Evolutionary conservation across 1,139 yeast species (phyloP).

Genomic region (Pichia terricola): DNA sequence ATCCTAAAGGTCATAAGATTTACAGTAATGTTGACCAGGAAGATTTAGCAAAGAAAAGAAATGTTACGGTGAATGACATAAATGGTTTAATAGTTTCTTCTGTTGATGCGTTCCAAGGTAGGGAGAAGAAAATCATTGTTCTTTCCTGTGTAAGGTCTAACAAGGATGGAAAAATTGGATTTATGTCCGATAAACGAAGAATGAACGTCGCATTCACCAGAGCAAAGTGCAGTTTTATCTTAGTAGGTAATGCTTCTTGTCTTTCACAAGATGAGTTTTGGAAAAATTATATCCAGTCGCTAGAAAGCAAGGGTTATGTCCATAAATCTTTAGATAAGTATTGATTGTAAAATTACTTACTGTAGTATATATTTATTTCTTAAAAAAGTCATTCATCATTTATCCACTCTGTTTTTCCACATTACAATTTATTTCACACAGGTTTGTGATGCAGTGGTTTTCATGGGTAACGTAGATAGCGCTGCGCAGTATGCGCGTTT

Average conservation of each 20-base stretch:
- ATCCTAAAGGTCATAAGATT: slow-evolving; percentile 41
- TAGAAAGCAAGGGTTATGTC: slow-evolving; percentile 11
- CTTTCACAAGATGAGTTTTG: slow-evolving; percentile 38
- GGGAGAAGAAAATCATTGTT: slow-evolving; percentile 83
- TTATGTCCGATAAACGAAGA: slow-evolving; percentile 79
- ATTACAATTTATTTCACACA: too few relatives aligned
- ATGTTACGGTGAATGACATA: slow-evolving; percentile 39
- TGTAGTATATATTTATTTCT: background rate
- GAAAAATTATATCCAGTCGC: slow-evolving; percentile 35
- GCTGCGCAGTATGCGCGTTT: too few relatives aligned
- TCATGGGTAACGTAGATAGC: too few relatives aligned
- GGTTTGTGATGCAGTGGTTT: too few relatives aligned
- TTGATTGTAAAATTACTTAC: background rate
- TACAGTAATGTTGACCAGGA: slow-evolving; percentile 29
- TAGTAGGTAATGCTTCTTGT: slow-evolving; percentile 50
- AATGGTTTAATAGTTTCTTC: slow-evolving; percentile 65
- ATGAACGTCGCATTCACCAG: slow-evolving; percentile 86
- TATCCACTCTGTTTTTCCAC: too few relatives aligned
- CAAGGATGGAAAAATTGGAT: slow-evolving; percentile 70
- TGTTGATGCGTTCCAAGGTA: slow-evolving; percentile 93
- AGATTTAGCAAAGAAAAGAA: slow-evolving; percentile 16
- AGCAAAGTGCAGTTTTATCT: slow-evolving; percentile 73
- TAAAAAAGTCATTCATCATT: too few relatives aligned
- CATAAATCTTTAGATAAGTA: background rate
- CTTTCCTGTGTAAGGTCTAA: slow-evolving; percentile 88